Base-by-base conservation (phyloP, 306 rosid genomes). In the Rubus parviflorus region DNA sequence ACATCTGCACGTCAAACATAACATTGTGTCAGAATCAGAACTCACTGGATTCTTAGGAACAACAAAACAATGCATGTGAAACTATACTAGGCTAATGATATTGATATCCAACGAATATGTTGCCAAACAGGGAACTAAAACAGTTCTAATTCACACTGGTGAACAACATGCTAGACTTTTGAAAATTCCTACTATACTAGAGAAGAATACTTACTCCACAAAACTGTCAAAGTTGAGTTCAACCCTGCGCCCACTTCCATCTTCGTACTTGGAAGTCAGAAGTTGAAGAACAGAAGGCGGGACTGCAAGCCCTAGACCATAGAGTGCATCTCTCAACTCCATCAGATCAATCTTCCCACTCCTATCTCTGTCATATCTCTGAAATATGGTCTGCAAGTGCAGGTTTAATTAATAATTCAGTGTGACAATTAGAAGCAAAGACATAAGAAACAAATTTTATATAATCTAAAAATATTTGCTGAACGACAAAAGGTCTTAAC, bases 321-420 rank as follows among this genome's bases (percentile, higher is more conserved):
- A 94, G 22, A 90, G 87, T 70, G 98, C 98, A 83, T 94, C 98
- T 77, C 97, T 90, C 56, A 94, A 78, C 76, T 94, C 98, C 85
- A 92, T 54, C 48, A 81, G 84, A 79, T 92, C 95, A 74, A 94
- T 94, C 69, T 84, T 92, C 40, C 97, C 97, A 78, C 98, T 94
- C 79, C 85, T 82, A 83, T 94, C 97, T 87, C 75, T 87, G 77
- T 94, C 97, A 42, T 92, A 94, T 81, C 92, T 85, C 88, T 94
- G 92, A 67, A 92, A 94, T 75, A 88, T 89, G 70, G 78, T 86
- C 98, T 94, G 81, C 82, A 70, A 74, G 37, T 49, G 35, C 65
- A 76, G 54, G 23, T 57, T 57, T 22, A 49, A 38, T 62, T 43
- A 5, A 75, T 17, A 73, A 64, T 47, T 30, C 43, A 65, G 53